A percentile compares a stretch with the other conserved stretches of the same genome.
These are phyloP conservation scores for Gyromitra esculenta DNA, from an alignment of 2,329 filamentous ascomycete species.

Conservation along the genomic window DNA sequence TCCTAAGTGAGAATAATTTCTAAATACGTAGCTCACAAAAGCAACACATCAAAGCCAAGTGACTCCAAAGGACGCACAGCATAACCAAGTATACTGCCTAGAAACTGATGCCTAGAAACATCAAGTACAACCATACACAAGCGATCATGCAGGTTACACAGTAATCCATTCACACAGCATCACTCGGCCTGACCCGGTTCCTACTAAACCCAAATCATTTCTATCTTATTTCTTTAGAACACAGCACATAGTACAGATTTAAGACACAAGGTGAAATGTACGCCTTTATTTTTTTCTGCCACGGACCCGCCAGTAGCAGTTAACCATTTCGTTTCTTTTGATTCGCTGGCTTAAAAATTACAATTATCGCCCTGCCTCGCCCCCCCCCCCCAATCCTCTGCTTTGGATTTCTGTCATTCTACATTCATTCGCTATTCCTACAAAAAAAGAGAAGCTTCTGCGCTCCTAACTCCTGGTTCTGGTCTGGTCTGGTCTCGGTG, in stretches of 20 bases:
- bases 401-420: slow-evolving; percentile 17
- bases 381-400: not conserved
- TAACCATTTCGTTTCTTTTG: not conserved
- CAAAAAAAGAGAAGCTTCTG: not conserved
- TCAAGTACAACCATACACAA: not conserved
- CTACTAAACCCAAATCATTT: not conserved
- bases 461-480: no score
- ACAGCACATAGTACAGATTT: not conserved
- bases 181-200: slow-evolving; percentile 2
- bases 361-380: slow-evolving; percentile 20
- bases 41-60: not conserved
- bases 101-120: not conserved
- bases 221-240: not conserved
- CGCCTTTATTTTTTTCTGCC: not conserved
- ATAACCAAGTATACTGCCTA: not conserved
- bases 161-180: slow-evolving; percentile 5
- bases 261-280: not conserved
- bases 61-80: not conserved
- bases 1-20: not conserved
- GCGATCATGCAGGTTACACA: not conserved
- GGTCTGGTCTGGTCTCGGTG: no score
- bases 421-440: not conserved
- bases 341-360: slow-evolving; percentile 44
- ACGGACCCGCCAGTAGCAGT: slow-evolving; percentile 13
- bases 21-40: not conserved